phyloP scores from a whole-genome alignment of 2,329 filamentous ascomycete genomes.

The Cytospora paraplurivora region DNA sequence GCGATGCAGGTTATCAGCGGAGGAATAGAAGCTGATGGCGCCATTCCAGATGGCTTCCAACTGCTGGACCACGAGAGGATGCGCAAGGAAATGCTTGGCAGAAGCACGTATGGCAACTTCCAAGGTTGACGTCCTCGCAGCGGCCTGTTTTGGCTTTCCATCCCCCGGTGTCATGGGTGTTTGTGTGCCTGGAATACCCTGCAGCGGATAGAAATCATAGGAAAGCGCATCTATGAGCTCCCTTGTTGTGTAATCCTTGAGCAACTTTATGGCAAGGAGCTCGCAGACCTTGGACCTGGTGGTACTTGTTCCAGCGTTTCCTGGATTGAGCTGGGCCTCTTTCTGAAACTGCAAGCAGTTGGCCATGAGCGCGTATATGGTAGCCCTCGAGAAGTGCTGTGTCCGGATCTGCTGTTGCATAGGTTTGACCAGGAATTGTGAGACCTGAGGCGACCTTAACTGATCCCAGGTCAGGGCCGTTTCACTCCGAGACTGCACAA shows the following conservation, averaged over 20 bases:
- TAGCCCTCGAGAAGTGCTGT: conserved; percentile 82
- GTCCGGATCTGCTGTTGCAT: conserved; percentile 87
- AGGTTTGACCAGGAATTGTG: conserved; percentile 92
- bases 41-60: conserved; percentile 98
- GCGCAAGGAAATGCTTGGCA: conserved; percentile 88
- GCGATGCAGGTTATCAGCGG: conserved; percentile 82
- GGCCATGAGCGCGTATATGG: conserved; percentile 86
- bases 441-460: conserved; percentile 90
- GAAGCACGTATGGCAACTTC: conserved; percentile 92
- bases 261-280: conserved; percentile 81
- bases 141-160: conserved; percentile 53
- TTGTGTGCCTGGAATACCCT: conserved; percentile 63
- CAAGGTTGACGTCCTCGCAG: conserved; percentile 82
- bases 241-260: conserved; percentile 86
- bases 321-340: conserved; percentile 78
- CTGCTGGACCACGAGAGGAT: conserved; percentile 89
- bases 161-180: conserved; percentile 43
- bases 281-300: conserved; percentile 90
- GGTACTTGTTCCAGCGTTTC: conserved; percentile 79
- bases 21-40: conserved; percentile 90
- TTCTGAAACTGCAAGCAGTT: conserved; percentile 94
- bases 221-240: conserved; percentile 93
- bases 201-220: conserved; percentile 92
- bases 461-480: conserved; percentile 95
- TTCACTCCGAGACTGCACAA: conserved; percentile 84